A percentile compares a stretch with the other conserved stretches of the same genome.
Conservation (phyloP, 148 eudicot species). For the Amaranthus cruentus region DNA sequence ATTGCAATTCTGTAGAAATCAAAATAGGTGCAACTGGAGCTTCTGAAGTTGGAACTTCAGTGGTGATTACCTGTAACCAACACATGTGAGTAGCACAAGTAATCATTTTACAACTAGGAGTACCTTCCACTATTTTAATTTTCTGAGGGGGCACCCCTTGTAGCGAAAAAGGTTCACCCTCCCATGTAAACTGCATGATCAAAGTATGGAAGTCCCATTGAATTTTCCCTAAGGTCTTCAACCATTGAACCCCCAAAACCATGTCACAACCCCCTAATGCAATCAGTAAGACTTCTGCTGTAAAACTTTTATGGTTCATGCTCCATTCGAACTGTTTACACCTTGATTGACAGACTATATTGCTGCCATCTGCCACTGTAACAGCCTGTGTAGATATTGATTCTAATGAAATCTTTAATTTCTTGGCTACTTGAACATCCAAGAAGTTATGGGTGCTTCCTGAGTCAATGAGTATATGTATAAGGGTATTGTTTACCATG, state of each 20-base stretch:
- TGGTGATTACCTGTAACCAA: background rate
- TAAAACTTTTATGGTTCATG: background rate
- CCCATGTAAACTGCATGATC: background rate
- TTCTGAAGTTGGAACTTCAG: background rate
- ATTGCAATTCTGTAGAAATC: no score
- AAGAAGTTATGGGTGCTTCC: slow-evolving; percentile 1
- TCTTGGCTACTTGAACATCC: background rate
- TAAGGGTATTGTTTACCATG: background rate
- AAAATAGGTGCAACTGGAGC: no score
- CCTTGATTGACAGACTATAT: background rate
- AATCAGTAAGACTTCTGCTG: background rate
- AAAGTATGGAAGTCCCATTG: background rate
- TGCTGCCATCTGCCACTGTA: background rate
- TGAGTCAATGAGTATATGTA: background rate
- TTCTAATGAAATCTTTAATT: background rate
- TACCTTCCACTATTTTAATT: background rate
- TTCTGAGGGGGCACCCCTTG: background rate
- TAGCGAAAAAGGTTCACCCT: background rate
- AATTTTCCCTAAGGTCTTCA: background rate
- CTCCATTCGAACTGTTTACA: background rate
- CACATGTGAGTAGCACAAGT: background rate
- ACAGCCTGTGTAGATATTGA: background rate
- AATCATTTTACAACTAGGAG: background rate
- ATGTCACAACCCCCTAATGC: background rate
- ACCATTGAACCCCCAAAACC: background rate